A percentile compares a stretch with the other conserved stretches of the same genome.
Conservation (phyloP, 1,139 yeast genomes). For the Candida glucosophila region DNA sequence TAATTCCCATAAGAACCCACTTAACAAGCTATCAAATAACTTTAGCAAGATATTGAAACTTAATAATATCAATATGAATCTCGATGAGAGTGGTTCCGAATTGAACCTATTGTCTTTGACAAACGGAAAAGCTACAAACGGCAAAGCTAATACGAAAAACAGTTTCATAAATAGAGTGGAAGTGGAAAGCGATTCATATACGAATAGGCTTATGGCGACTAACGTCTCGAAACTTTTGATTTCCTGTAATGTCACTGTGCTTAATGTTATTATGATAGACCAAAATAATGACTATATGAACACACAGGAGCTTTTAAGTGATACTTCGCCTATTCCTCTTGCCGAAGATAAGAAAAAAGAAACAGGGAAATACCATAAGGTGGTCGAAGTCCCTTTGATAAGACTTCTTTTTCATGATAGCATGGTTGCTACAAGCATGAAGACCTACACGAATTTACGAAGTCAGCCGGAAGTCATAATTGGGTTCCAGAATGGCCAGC, state of each 20-base stretch:
- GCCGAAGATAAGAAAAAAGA: constrained; percentile 7
- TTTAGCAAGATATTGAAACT: constrained; percentile 24
- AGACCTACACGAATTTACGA: constrained; percentile 14
- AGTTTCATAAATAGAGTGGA: constrained; percentile 8
- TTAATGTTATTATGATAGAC: constrained; percentile 29
- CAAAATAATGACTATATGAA: constrained; percentile 13
- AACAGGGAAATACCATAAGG: constrained; percentile 10
- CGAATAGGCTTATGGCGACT: constrained; percentile 11
- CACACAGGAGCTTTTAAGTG: constrained; percentile 13
- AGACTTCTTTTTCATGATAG: constrained; percentile 21
- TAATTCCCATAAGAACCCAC: constrained; percentile 17
- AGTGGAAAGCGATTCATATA: constrained; percentile 17
- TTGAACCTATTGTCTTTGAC: background rate
- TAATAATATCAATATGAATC: constrained; percentile 5
- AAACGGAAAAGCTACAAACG: background rate
- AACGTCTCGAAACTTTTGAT: constrained; percentile 17
- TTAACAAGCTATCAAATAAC: constrained; percentile 25
- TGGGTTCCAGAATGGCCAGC: constrained; percentile 32
- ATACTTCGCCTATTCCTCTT: constrained; percentile 14
- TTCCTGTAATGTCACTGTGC: constrained; percentile 27
- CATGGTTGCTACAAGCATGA: constrained; percentile 21
- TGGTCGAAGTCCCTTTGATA: constrained; percentile 26
- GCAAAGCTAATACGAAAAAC: background rate
- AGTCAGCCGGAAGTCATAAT: constrained; percentile 20
- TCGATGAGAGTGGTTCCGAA: background rate